A percentile compares a stretch with the other conserved stretches of the same genome.
phyloP scores from a whole-genome alignment of 108 stramenopile species.

The Cylindrotheca closterium region DNA sequence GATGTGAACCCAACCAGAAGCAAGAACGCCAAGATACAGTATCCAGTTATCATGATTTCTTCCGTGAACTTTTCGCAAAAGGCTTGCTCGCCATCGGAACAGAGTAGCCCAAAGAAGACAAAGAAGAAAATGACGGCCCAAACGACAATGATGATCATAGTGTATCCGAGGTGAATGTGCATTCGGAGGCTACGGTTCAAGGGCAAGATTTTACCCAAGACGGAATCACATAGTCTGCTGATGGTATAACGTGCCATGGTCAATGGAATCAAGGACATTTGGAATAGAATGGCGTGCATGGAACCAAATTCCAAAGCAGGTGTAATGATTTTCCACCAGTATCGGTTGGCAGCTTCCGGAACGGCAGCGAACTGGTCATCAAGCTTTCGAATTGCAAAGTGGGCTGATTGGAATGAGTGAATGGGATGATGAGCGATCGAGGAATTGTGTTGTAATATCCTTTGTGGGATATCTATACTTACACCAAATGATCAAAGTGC shows the following conservation, averaged over 20 bases:
- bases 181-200: slow-evolving; percentile 29
- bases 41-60: slow-evolving; percentile 41
- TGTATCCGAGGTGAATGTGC: slow-evolving; percentile 50
- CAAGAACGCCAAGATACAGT: slow-evolving; percentile 30
- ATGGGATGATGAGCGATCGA: too few relatives aligned
- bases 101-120: slow-evolving; percentile 39
- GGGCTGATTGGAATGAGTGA: too few relatives aligned
- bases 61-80: slow-evolving; percentile 52
- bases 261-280: slow-evolving; percentile 49
- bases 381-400: slow-evolving; percentile 44
- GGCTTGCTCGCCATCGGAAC: slow-evolving; percentile 36
- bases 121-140: slow-evolving; percentile 45
- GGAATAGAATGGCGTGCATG: slow-evolving; percentile 56
- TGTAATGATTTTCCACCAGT: slow-evolving; percentile 37
- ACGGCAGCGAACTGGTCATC: slow-evolving; percentile 30
- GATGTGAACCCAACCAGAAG: slow-evolving; percentile 33
- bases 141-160: slow-evolving; percentile 33
- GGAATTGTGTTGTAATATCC: too few relatives aligned
- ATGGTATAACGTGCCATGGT: slow-evolving; percentile 47
- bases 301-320: slow-evolving; percentile 49
- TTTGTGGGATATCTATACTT: too few relatives aligned
- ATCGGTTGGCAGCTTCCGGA: slow-evolving; percentile 30
- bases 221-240: slow-evolving; percentile 20
- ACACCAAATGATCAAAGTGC: too few relatives aligned
- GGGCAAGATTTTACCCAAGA: slow-evolving; percentile 32